Percentiles rank a stretch among this genome's conserved stretches.
Conservation (phyloP, 768 basidiomycete species). For the Termitomyces sp. region DNA sequence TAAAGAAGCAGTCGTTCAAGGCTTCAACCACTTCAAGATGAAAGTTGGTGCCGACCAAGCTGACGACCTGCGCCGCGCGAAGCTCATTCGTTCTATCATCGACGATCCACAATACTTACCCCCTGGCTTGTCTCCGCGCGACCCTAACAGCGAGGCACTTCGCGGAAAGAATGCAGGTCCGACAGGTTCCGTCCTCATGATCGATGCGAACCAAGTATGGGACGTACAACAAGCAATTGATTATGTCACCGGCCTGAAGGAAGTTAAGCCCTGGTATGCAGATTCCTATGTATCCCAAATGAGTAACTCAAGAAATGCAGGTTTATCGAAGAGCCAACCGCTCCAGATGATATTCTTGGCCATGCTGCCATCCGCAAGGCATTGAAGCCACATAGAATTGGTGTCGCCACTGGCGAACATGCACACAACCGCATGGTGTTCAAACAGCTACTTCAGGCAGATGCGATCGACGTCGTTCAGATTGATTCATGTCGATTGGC, state of each 20-base stretch:
- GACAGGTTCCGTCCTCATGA: slow-evolving; percentile 92
- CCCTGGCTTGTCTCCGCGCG: slow-evolving; percentile 44
- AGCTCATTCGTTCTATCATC: slow-evolving; percentile 89
- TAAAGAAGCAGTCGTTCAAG: slow-evolving; percentile 74
- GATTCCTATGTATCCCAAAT: not conserved
- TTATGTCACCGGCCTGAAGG: slow-evolving; percentile 74
- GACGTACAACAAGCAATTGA: slow-evolving; percentile 91
- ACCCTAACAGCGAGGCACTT: slow-evolving; percentile 57
- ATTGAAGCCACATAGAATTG: slow-evolving; percentile 74
- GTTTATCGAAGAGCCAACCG: slow-evolving; percentile 95
- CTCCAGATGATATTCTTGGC: slow-evolving; percentile 86
- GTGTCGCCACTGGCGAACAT: slow-evolving; percentile 92
- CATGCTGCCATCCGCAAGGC: slow-evolving; percentile 77
- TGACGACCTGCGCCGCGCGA: slow-evolving; percentile 82
- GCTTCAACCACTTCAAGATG: slow-evolving; percentile 99
- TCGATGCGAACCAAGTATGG: slow-evolving; percentile 97
- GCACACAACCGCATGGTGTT: slow-evolving; percentile 94
- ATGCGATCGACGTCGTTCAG: slow-evolving; percentile 93
- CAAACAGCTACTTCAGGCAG: slow-evolving; percentile 87
- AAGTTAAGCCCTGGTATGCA: slow-evolving; percentile 78
- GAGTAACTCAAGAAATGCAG: slow-evolving; percentile 23
- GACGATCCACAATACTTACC: slow-evolving; percentile 87
- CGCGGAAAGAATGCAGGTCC: slow-evolving; percentile 91
- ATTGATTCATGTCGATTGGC: slow-evolving; percentile 93
- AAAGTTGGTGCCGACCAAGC: slow-evolving; percentile 87